Evolutionary conservation across 495 filamentous ascomycete species (phyloP).

Genomic region (Neurospora sp.): DNA sequence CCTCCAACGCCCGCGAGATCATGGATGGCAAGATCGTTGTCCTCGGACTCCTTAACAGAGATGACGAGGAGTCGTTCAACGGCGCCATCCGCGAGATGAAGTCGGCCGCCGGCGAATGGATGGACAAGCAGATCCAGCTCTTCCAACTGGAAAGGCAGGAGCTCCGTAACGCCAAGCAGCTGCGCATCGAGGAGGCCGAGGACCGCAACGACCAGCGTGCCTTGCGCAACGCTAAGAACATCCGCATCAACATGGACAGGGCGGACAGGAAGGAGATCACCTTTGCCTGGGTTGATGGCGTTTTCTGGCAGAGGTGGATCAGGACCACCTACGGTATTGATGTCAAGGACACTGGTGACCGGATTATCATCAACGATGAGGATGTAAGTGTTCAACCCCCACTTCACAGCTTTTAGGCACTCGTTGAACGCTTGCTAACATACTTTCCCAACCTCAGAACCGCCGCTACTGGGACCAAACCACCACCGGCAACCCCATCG

Average conservation of each 20-base stretch:
- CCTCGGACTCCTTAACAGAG: slow-evolving; percentile 75
- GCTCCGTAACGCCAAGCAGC: slow-evolving; percentile 83
- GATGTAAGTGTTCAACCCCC: slow-evolving; percentile 55
- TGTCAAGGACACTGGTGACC: slow-evolving; percentile 62
- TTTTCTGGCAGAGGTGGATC: slow-evolving; percentile 97
- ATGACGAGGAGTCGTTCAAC: slow-evolving; percentile 67
- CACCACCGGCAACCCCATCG: slow-evolving; percentile 74
- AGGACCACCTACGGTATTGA: slow-evolving; percentile 87
- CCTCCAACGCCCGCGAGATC: slow-evolving; percentile 81
- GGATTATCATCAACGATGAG: slow-evolving; percentile 94
- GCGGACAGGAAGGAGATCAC: slow-evolving; percentile 78
- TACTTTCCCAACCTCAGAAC: slow-evolving; percentile 42
- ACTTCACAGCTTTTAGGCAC: background rate
- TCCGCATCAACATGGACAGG: slow-evolving; percentile 79
- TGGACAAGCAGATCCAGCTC: slow-evolving; percentile 83
- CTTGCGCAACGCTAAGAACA: slow-evolving; percentile 78
- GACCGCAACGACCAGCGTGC: slow-evolving; percentile 86
- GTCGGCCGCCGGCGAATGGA: slow-evolving; percentile 91
- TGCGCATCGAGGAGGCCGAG: slow-evolving; percentile 92
- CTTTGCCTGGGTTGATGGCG: slow-evolving; percentile 97
- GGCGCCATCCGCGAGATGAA: slow-evolving; percentile 81
- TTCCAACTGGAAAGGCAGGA: slow-evolving; percentile 91
- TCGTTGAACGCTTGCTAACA: background rate
- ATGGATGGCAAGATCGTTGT: slow-evolving; percentile 93
- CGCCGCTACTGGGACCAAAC: slow-evolving; percentile 92